Base-by-base conservation (phyloP, 305 asterid genomes). In the Ajuga reptans region DNA sequence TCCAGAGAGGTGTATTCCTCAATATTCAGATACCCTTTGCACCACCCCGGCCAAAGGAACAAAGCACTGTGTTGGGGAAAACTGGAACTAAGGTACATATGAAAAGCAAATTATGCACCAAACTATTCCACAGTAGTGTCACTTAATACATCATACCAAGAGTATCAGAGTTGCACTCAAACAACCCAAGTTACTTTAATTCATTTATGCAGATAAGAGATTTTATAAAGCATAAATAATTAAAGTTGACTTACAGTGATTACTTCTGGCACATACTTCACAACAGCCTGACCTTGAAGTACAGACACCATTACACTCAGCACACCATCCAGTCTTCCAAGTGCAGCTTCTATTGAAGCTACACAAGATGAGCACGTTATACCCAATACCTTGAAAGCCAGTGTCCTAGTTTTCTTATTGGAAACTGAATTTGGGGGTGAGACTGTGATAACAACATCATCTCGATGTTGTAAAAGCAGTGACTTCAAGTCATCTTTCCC, bases 211-310 rank as follows among this genome's bases (percentile, higher is more conserved):
- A 61, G 71, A 42, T 11, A 42, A 39, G 17, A 62, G 33, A 49
- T 50, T 14, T 17, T 5, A 70, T 36, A 9, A 27, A 67, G 52
- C 54, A 29, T 9, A 75, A 61, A 61, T 64, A 45, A 71, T 42
- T 64, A 61, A 61, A 80, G 42, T 63, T 69, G 68, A 76, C 98
- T 82, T 77, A 90, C 98, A 73, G 66, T 75, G 79, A 92, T 60
- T 39, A 81, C 64, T 64, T 84, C 87, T 33, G 97, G 97, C 29
- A 81, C 69, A 74, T 85, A 90, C 82, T 88, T 88, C 60, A 92
- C 93, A 16, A 89, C 87, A 68, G 97, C 97, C 75, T 86, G 97
- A 59, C 96, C 97, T 84, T 92, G 97, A 80, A 92, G 90, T 61
- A 86, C 86, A 43, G 98, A 90, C 67, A 92, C 95, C 81, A 72